These are phyloP conservation scores for Scutellaria baicalensis DNA, from an alignment of 257 asterid genomes.

Conservation along the genomic window DNA sequence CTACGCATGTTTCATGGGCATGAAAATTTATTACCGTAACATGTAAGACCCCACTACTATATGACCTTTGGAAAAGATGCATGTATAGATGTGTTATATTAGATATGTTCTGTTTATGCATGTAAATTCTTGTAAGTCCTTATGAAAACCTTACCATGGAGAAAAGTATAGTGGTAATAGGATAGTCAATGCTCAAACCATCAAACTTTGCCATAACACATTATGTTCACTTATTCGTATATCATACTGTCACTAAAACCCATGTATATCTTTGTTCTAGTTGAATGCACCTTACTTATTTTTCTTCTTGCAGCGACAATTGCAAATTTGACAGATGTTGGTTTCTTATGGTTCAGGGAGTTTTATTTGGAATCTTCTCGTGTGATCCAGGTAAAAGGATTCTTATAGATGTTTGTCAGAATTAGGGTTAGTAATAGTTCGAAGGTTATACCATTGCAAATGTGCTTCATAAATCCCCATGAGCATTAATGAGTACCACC, in stretches of 20 bases:
- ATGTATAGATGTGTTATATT: neutral
- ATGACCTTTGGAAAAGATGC: neutral
- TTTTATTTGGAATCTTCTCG: constrained; percentile 98
- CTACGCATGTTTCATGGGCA: neutral
- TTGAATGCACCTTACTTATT: constrained; percentile 21
- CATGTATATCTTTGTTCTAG: neutral
- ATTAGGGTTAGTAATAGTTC: neutral
- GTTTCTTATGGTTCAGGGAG: constrained; percentile 98
- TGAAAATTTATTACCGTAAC: neutral
- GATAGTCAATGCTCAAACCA: neutral
- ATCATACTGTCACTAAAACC: neutral
- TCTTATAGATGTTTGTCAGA: constrained; percentile 10
- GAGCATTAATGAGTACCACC: neutral
- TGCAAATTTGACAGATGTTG: constrained; percentile 79
- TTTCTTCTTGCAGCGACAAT: constrained; percentile 72
- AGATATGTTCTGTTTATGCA: neutral
- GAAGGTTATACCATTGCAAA: neutral
- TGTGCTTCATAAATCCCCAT: neutral
- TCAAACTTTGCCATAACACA: constrained; percentile 7
- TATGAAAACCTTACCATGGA: neutral
- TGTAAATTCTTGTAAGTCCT: neutral
- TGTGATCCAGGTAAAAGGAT: constrained; percentile 82
- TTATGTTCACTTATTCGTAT: neutral
- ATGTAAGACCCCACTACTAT: neutral
- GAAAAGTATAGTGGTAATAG: neutral